Base-by-base conservation (phyloP, 1,284 basidiomycete species). In the Taiwanofungus camphoratus region DNA sequence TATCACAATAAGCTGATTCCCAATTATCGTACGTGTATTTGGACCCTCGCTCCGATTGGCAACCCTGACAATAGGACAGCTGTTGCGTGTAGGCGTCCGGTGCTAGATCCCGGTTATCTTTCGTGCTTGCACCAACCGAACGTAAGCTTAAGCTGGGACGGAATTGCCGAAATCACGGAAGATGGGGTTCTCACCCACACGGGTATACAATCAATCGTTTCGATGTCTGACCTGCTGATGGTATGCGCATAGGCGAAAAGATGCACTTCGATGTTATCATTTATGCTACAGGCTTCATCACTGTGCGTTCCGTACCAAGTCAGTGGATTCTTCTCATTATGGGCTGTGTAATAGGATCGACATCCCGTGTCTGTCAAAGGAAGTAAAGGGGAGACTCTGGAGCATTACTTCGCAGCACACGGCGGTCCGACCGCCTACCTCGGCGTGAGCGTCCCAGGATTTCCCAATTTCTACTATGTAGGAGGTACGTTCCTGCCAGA, bases 401-500 rank as follows among this genome's bases (percentile, higher is more conserved):
- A 62, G 36, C 63, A 69, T 22, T 73, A 69, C 44, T 70, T 63
- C 46, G 59, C 60, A 9, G 48, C 45, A 3, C 54, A 64, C 19
- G 58, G 58, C 5, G 69, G 69, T 1, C 67, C 70, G 0, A 64
- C 60, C 37, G 69, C 68, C 3, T 73, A 71, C 49, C 48, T 65
- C 4, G 69, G 68, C 13, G 68, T 64, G 0, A 56, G 64, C 0
- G 44, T 67, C 4, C 67, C 71, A 24, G 64, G 63, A 1, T 73
- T 73, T 50, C 71, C 71, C 9, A 37, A 48, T 23, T 44, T 51
- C 29, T 49, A n/a, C 30, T 41, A 24, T 42, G 15, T 45, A 33
- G 40, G 75, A 72, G 72, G 39, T 70, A 16, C 74, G 74, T 35
- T 11, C 13, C 21, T 8, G 9, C 36, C 13, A 4, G 13, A 24